A percentile compares a stretch with the other conserved stretches of the same genome.
These are phyloP conservation scores for Aspergillus sp. DNA, from an alignment of 2,329 filamentous ascomycete species.

Conservation along the genomic window DNA sequence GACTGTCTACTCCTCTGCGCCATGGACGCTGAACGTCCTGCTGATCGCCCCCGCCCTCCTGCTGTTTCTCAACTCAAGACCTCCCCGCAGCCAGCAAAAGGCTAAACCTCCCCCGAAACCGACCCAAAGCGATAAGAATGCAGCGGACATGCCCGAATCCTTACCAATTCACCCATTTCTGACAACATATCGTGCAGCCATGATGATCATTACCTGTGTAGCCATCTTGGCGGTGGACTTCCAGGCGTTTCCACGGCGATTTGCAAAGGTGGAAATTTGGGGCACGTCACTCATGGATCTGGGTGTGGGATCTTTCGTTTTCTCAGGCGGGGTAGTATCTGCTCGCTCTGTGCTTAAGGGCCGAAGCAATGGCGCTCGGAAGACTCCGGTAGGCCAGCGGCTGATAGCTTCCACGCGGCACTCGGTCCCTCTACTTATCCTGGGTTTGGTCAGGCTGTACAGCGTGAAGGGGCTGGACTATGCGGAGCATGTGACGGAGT, in stretches of 20 bases:
- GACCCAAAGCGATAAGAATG: slow-evolving; percentile 25
- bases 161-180: slow-evolving; percentile 88
- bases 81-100: slow-evolving; percentile 32
- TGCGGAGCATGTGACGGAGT: slow-evolving; percentile 94
- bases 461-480: slow-evolving; percentile 95
- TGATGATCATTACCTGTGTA: slow-evolving; percentile 87
- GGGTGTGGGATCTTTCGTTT: slow-evolving; percentile 96
- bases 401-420: slow-evolving; percentile 72
- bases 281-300: slow-evolving; percentile 99
- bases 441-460: slow-evolving; percentile 79
- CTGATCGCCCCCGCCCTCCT: slow-evolving; percentile 71
- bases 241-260: slow-evolving; percentile 84
- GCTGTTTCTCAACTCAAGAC: slow-evolving; percentile 53
- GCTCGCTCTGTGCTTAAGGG: slow-evolving; percentile 78
- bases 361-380: slow-evolving; percentile 53
- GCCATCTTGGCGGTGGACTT: slow-evolving; percentile 98
- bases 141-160: slow-evolving; percentile 43
- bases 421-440: slow-evolving; percentile 75
- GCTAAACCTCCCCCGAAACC: slow-evolving; percentile 36
- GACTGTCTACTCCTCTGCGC: slow-evolving; percentile 77
- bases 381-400: slow-evolving; percentile 52
- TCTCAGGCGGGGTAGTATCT: slow-evolving; percentile 87
- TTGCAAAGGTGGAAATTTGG: slow-evolving; percentile 99
- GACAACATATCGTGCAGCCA: slow-evolving; percentile 84
- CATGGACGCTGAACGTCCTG: slow-evolving; percentile 72